These are phyloP conservation scores for Acanthamoeba polyphaga DNA, from an alignment of 208 protist genomes.

Conservation along the genomic window DNA sequence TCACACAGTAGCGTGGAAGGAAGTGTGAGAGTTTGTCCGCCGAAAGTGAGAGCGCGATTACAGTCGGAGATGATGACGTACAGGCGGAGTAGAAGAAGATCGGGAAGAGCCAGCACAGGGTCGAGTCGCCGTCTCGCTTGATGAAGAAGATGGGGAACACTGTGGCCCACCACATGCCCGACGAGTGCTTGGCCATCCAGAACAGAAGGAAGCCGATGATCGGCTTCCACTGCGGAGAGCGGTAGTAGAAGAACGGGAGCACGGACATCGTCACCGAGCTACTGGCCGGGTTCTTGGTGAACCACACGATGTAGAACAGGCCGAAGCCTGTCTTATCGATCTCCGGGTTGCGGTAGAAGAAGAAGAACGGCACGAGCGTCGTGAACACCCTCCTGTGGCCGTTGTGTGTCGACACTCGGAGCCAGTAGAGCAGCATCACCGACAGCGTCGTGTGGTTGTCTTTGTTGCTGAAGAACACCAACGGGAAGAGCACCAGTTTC, in stretches of 20 bases:
- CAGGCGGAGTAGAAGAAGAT: conserved; percentile 1
- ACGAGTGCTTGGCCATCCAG: not conserved
- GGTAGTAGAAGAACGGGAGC: conserved; percentile 40
- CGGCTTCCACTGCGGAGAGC: not conserved
- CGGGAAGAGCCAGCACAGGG: conserved; percentile 7
- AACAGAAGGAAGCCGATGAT: not conserved
- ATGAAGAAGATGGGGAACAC: conserved; percentile 47
- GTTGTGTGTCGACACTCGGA: not conserved
- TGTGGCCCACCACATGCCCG: not conserved
- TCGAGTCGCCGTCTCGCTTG: not conserved
- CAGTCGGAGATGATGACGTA: not conserved
- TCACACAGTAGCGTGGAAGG: too few relatives aligned
- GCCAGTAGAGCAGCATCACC: conserved; percentile 28
- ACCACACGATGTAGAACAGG: conserved; percentile 4
- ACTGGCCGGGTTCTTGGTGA: not conserved
- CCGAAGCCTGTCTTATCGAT: not conserved
- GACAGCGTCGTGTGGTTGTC: not conserved
- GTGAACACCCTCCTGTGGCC: not conserved
- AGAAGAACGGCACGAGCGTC: conserved; percentile 26
- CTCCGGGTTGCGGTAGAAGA: conserved; percentile 1
- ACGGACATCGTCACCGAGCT: not conserved
- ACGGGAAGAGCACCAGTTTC: not conserved
- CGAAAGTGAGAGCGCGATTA: too few relatives aligned
- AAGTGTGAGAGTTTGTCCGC: not conserved
- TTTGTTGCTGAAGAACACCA: not conserved